Conservation (phyloP, 345 rosid species). For the thale cress (Arabidopsis thaliana) region DNA sequence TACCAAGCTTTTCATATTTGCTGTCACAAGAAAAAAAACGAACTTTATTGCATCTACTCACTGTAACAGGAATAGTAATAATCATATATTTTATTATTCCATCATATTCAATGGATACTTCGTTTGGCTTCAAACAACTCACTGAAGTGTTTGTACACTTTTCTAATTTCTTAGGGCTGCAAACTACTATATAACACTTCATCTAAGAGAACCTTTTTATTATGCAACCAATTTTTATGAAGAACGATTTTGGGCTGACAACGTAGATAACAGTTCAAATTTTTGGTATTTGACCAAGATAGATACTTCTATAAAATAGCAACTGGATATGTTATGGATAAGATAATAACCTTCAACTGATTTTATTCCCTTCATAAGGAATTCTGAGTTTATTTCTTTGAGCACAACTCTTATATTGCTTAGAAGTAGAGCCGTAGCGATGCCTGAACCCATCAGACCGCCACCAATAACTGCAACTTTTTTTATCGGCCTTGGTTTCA, state of each 20-base stretch:
- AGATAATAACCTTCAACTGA: slow-evolving; percentile 66
- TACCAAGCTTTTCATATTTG: slow-evolving; percentile 71
- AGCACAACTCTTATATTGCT: slow-evolving; percentile 75
- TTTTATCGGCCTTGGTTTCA: slow-evolving; percentile 76
- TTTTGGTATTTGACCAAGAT: slow-evolving; percentile 11
- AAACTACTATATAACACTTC: background rate
- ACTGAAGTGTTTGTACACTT: background rate
- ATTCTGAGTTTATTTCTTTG: slow-evolving; percentile 86
- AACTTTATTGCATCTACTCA: slow-evolving; percentile 16
- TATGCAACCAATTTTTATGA: background rate
- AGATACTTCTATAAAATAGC: background rate
- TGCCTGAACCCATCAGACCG: slow-evolving; percentile 99
- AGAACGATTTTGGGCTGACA: background rate
- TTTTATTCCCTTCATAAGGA: slow-evolving; percentile 80
- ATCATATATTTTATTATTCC: background rate
- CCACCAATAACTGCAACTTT: slow-evolving; percentile 98
- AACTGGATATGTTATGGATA: slow-evolving; percentile 9
- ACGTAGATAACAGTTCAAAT: slow-evolving; percentile 5
- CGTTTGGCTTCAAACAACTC: slow-evolving; percentile 14
- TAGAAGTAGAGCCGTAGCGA: slow-evolving; percentile 77
- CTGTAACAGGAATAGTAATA: background rate
- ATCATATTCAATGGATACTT: slow-evolving; percentile 16
- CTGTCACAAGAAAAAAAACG: slow-evolving; percentile 51
- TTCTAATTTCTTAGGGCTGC: slow-evolving; percentile 11
- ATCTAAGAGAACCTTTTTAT: background rate